Evolutionary conservation across 2,329 filamentous ascomycete species (phyloP), one percentile per base, ranked within the genome.

Genomic region (Xenoacremonium recifei): DNA sequence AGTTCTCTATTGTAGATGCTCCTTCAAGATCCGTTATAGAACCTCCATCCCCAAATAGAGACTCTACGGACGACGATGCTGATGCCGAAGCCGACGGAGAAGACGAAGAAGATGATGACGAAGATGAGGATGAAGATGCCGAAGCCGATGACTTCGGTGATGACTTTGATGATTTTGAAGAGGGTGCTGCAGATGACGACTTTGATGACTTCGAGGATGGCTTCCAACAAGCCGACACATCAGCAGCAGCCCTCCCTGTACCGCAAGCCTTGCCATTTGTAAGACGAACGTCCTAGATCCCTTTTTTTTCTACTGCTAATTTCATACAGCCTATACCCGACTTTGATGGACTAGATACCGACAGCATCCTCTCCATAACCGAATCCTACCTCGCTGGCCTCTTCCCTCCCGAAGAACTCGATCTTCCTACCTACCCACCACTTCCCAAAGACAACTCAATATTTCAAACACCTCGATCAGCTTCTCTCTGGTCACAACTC

Each of bases 401-500:
- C 43, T 90, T 87, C 55, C 78, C 82, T 2, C 71, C 77, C 5
- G 72, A 79, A 40, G 67, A 76, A 48, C 70, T 77, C 45, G 71
- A 77, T 40, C 65, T 75, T 17, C 72, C 76, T 13, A 63, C 68
- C 5, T 67, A 75, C 33, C 76, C 73, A 43, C 70, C 74, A 42
- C 65, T 71, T n/a, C 69, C 72, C 6, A 75, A 73, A 54, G 74
- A 76, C 23, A 75, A 78, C 47, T 72, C 85, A 33, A 79, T 89
- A 37, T 93, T 96, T 66, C 81, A 89, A 40, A 95, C 89, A 30
- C 85, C 90, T 39, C 83, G 91, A 44, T 95, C 88, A 47, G 84
- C 88, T 42, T 96, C 93, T 0, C 75, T 99, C 23, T 99, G 93
- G 93, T 90, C 91, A 30, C 93, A 99, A 70, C 82, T 99, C 4